Evolutionary conservation across 2,329 filamentous ascomycete genomes (phyloP).

Genomic region (Fusarium devonianum): DNA sequence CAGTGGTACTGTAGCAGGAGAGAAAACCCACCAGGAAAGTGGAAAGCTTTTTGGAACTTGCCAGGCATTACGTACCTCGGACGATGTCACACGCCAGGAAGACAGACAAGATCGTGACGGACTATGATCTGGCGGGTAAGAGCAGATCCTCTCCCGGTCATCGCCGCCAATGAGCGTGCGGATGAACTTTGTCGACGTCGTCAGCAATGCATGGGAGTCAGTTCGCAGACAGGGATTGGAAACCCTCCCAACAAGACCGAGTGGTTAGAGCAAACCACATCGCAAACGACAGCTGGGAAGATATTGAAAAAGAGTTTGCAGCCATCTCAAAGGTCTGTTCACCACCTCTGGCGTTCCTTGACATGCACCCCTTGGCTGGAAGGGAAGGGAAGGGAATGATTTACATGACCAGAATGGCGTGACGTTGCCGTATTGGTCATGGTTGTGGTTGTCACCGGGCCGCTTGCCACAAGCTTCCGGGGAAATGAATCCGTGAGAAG

Average conservation of each 20-base stretch:
- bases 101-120: conserved; percentile 28
- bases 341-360: conserved; percentile 7
- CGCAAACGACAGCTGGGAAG: conserved; percentile 19
- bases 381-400: too few species aligned
- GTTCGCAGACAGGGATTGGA: background rate
- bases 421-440: conserved; percentile 22
- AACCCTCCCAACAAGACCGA: background rate
- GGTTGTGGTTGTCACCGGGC: conserved; percentile 16
- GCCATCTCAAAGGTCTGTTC: conserved; percentile 11
- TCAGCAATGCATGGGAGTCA: conserved; percentile 25
- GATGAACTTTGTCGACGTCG: background rate
- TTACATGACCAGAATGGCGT: conserved; percentile 30
- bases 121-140: conserved; percentile 20
- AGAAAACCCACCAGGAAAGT: too few species aligned
- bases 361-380: conserved; percentile 20
- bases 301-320: too few species aligned
- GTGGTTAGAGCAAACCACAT: conserved; percentile 4
- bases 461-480: conserved; percentile 24
- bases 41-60: conserved; percentile 34
- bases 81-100: conserved; percentile 33
- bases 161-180: conserved; percentile 6
- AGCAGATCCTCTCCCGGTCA: conserved; percentile 12
- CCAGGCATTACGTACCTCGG: conserved; percentile 34
- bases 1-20: too few species aligned
- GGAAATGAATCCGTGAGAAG: conserved; percentile 39